Percentiles rank a stretch among this genome's conserved stretches.
phyloP scores from a whole-genome alignment of 192 early-diverging fungal genomes.

The Coemansia reversa region DNA sequence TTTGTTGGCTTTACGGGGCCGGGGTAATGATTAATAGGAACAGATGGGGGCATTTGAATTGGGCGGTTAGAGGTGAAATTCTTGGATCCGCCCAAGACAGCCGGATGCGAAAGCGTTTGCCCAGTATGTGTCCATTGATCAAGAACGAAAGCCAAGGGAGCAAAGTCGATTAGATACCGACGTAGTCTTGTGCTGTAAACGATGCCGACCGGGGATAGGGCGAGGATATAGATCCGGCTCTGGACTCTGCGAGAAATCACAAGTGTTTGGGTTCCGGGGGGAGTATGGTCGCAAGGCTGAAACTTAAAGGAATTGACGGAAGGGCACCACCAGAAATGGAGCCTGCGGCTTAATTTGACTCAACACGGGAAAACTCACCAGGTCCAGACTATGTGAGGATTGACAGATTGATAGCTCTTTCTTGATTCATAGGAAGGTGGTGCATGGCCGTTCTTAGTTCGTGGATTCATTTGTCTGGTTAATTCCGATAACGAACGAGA shows the following conservation, averaged over 20 bases:
- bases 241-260: conserved; percentile 68
- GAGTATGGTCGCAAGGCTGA: conserved; percentile 63
- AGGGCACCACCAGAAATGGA: conserved; percentile 55
- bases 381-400: conserved; percentile 59
- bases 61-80: conserved; percentile 83
- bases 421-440: conserved; percentile 55
- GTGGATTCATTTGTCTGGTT: conserved; percentile 78
- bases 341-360: conserved; percentile 69
- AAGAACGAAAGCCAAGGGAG: conserved; percentile 81
- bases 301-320: conserved; percentile 58
- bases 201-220: conserved; percentile 80
- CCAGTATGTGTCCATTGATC: conserved; percentile 73
- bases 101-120: conserved; percentile 78
- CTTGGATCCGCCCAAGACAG: conserved; percentile 81
- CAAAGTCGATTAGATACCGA: conserved; percentile 81
- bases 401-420: conserved; percentile 59
- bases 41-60: conserved; percentile 82
- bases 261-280: conserved; percentile 79
- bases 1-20: conserved; percentile 62
- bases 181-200: conserved; percentile 81
- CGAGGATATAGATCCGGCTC: conserved; percentile 52
- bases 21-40: conserved; percentile 80
- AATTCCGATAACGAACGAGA: conserved; percentile 86
- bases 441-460: conserved; percentile 57
- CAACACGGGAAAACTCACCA: conserved; percentile 61